These are phyloP conservation scores for Diaporthe sp. DNA, from an alignment of 2,329 filamentous ascomycete genomes.

Conservation along the genomic window DNA sequence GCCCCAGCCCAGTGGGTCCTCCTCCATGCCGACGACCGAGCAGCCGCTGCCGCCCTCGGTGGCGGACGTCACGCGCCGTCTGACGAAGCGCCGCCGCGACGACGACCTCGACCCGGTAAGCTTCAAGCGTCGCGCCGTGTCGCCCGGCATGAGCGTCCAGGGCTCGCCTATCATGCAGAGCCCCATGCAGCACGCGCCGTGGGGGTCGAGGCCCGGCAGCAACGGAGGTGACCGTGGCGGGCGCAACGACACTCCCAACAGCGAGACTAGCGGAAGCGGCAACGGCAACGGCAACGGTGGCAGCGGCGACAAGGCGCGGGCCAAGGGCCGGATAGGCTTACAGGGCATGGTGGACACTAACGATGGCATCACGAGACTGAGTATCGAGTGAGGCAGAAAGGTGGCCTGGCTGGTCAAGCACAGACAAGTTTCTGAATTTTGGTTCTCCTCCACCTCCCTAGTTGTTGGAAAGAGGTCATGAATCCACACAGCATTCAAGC, in stretches of 20 bases:
- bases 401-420: too few relatives aligned
- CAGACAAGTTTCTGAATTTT: not conserved
- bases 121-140: slow-evolving; percentile 92
- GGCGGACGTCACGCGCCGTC: slow-evolving; percentile 79
- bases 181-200: slow-evolving; percentile 77
- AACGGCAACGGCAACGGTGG: slow-evolving; percentile 48
- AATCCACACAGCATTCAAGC: slow-evolving; percentile 14
- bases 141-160: slow-evolving; percentile 89
- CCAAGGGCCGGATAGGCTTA: slow-evolving; percentile 76
- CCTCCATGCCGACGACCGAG: slow-evolving; percentile 40
- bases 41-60: slow-evolving; percentile 65
- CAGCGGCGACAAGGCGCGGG: slow-evolving; percentile 58
- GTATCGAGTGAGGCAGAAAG: slow-evolving; percentile 75
- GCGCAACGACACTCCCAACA: slow-evolving; percentile 62
- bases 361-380: slow-evolving; percentile 96
- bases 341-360: slow-evolving; percentile 97
- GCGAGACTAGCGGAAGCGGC: slow-evolving; percentile 39
- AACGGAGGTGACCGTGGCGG: slow-evolving; percentile 59
- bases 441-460: not conserved
- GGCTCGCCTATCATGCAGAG: slow-evolving; percentile 91
- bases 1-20: slow-evolving; percentile 47
- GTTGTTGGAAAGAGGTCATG: not conserved
- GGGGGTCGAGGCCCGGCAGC: slow-evolving; percentile 73
- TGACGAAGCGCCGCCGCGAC: slow-evolving; percentile 83
- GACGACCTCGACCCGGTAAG: slow-evolving; percentile 89